Conservation (phyloP, 1,139 yeast genomes). For the Taphrina flavorubra region DNA sequence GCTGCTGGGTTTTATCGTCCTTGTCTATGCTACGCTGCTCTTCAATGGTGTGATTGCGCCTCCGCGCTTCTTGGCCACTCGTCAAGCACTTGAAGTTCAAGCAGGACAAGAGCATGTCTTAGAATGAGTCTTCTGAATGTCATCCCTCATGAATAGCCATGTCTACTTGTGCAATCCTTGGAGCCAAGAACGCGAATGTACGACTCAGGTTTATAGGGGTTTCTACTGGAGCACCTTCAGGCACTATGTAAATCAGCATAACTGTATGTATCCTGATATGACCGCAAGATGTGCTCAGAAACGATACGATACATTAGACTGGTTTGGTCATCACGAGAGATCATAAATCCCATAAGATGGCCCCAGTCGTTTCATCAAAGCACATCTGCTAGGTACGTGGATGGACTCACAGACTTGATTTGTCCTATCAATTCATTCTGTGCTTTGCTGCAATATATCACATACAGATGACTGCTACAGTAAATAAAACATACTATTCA, state of each 20-base stretch:
- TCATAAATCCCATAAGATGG: constrained; percentile 2
- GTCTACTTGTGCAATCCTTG: too few relatives aligned
- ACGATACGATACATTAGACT: constrained; percentile 32
- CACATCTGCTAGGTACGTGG: neutral
- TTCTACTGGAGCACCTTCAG: neutral
- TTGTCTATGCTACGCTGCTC: constrained; percentile 75
- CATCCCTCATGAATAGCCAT: neutral
- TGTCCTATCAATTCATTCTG: neutral
- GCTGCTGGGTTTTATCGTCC: constrained; percentile 64
- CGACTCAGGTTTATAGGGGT: too few relatives aligned
- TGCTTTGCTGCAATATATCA: too few relatives aligned
- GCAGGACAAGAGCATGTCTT: constrained; percentile 18
- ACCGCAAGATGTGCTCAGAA: constrained; percentile 10
- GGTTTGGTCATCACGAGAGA: constrained; percentile 5
- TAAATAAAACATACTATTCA: too few relatives aligned
- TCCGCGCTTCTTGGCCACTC: constrained; percentile 24
- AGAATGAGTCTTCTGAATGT: neutral
- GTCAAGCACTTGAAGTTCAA: constrained; percentile 3
- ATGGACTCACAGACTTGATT: neutral
- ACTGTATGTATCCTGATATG: neutral
- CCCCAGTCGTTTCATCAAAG: constrained; percentile 24
- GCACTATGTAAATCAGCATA: neutral
- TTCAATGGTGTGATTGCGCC: constrained; percentile 68
- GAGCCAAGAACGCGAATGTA: too few relatives aligned
- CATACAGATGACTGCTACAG: too few relatives aligned